Evolutionary conservation across 257 asterid genomes (phyloP), one percentile per base, ranked within the genome.

Genomic region (Dorcoceras hygrometricum): DNA sequence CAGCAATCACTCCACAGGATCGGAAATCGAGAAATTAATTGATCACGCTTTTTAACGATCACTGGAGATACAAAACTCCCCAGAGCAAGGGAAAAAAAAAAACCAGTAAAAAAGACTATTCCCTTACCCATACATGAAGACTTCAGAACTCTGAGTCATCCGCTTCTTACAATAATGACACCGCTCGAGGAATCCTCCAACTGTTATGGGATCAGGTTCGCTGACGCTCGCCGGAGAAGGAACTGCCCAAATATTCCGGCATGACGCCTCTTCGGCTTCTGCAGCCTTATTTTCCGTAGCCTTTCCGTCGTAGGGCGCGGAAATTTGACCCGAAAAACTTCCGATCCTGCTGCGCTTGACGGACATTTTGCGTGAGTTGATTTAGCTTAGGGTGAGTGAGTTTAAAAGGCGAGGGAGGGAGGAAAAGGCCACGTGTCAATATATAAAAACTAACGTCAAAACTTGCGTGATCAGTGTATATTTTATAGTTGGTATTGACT

Each of bases 71-170:
- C n/a, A 39, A 39, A 46, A 18, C 1, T 2, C 29, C n/a, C n/a
- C n/a, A n/a, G n/a, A n/a, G n/a, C n/a, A n/a, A n/a, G n/a, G n/a
- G n/a, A n/a, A n/a, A n/a, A n/a, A n/a, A n/a, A n/a, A n/a, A n/a
- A n/a, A 5, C 46, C 46, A 36, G 46, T 9, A n/a, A n/a, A n/a
- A 36, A 36, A 36, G 46, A 10, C 16, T 8, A 46, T 7, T 29
- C 12, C 55, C 23, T n/a, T 68, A 86, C 92, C 87, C 76, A 70
- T 86, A 83, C 89, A 86, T 86, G 69, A 71, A 83, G 72, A 81
- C 77, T 60, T 83, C 92, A 43, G 80, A 60, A 46, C 71, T 32
- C 20, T 46, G 79, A 29, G 80, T 67, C 56, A 82, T 78, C 10
- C 71, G 67, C 77, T 80, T 85, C 65, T 56, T 65, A 65, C 91